phyloP scores from a whole-genome alignment of 2,329 filamentous ascomycete genomes.

The Apiospora rasikravindrae region DNA sequence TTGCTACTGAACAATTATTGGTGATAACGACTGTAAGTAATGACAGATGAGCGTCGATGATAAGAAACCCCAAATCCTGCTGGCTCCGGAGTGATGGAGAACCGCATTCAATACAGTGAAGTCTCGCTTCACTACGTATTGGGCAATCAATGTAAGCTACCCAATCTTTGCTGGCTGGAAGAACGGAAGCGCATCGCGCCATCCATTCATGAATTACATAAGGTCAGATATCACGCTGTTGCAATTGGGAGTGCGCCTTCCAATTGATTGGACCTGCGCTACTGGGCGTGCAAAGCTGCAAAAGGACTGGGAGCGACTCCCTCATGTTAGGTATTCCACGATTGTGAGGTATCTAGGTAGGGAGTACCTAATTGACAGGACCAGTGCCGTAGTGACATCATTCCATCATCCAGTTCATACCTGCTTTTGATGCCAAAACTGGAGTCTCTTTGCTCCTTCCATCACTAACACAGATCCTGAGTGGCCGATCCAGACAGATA shows the following conservation, averaged over 20 bases:
- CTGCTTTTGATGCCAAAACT: not conserved
- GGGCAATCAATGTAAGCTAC: not conserved
- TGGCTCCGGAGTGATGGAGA: not conserved
- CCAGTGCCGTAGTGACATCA: too few relatives aligned
- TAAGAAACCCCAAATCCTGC: not conserved
- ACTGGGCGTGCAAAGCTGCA: not conserved
- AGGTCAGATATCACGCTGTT: not conserved
- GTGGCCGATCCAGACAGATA: too few relatives aligned
- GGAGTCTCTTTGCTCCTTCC: not conserved
- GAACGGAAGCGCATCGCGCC: not conserved
- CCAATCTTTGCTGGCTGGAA: not conserved
- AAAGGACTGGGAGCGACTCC: not conserved
- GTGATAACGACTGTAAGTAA: not conserved
- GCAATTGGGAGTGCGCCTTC: not conserved
- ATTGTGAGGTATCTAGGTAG: too few relatives aligned
- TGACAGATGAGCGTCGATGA: not conserved
- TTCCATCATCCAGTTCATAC: not conserved
- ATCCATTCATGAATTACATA: not conserved
- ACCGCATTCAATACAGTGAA: not conserved
- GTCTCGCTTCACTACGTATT: not conserved
- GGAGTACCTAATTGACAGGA: too few relatives aligned
- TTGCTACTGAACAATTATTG: conserved; percentile 4
- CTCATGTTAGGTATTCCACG: too few relatives aligned
- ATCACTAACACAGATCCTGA: not conserved
- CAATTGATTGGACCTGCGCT: not conserved